Evolutionary conservation across 2,329 filamentous ascomycete species (phyloP), one percentile per base, ranked within the genome.

Genomic region (Chaetoscypha palmicola): DNA sequence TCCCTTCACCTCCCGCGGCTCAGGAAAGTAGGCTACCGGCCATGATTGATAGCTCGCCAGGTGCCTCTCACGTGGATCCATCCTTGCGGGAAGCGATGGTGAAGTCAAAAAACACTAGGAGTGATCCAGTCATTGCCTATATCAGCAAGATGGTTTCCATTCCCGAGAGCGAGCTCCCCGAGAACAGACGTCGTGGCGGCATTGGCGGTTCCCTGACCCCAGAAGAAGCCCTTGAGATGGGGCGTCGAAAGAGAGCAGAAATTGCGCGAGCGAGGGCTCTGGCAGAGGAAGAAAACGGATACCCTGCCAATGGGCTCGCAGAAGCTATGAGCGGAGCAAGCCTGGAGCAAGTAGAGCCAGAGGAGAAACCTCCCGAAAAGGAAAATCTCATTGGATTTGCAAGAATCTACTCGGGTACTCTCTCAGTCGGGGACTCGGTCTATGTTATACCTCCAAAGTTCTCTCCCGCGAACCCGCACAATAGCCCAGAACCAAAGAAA

Each of bases 91-190:
- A 84, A n/a, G 87, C 91, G 4, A 91, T 97, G 81, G 67, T 85
- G 2, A 73, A 80, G 0, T 96, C 94, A 61, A 86, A 85, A 58
- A 77, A 77, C 3, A 73, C 72, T 0, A 72, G 76, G 30, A 73
- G 80, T 0, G 83, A 85, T 45, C 90, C 91, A 0, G 80, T 94
- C 0, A 87, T 98, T 1, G 91, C 87, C 7, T 98, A 95, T 54
- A 86, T 98, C 48, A 97, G 91, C 67, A 98, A 98, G 64, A 96
- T 98, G 89, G 86, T 97, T 1, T 92, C 92, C 0, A 75, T 98
- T 10, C 91, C 89, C 0, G 87, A 94, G 59, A 96, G 87, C 64
- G 91, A 98, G 57, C 70, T 98, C 4, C 86, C 87, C 0, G 79
- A 91, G 41, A 95, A 95, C 63, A 94, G 84, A 64, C 76, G 87